Conservation (phyloP, 352 stramenopile species). For the Aphanomyces stellatus region DNA sequence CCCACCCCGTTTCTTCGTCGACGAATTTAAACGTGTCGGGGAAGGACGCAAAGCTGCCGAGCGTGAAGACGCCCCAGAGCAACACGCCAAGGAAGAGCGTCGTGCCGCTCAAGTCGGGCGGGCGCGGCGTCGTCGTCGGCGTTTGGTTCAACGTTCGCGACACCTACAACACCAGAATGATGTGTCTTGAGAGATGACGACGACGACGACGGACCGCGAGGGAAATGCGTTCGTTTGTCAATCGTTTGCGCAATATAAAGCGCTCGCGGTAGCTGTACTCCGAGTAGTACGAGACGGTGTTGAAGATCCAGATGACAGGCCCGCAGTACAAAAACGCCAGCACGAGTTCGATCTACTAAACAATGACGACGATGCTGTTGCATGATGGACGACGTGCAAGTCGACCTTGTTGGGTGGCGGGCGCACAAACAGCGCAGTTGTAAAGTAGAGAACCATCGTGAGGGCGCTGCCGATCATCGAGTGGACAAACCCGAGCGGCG, state of each 20-base stretch:
- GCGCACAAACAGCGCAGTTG: constrained; percentile 45
- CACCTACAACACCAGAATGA: constrained; percentile 10
- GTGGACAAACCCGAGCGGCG: constrained; percentile 64
- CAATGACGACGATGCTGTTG: neutral
- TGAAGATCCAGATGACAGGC: constrained; percentile 74
- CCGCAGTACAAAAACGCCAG: constrained; percentile 60
- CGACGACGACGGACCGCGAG: constrained; percentile 39
- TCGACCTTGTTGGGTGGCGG: constrained; percentile 27
- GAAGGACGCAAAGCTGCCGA: constrained; percentile 68
- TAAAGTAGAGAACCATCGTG: constrained; percentile 46
- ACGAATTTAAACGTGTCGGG: constrained; percentile 76
- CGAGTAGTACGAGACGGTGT: constrained; percentile 79
- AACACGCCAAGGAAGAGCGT: constrained; percentile 58
- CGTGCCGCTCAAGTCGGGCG: constrained; percentile 32
- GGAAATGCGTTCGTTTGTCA: constrained; percentile 72
- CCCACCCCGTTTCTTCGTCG: constrained; percentile 74
- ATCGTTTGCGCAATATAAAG: constrained; percentile 53
- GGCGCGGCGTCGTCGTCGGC: neutral
- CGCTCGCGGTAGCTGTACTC: constrained; percentile 77
- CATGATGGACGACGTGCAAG: neutral
- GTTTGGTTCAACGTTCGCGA: neutral
- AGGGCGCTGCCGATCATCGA: constrained; percentile 62
- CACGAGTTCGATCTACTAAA: constrained; percentile 33
- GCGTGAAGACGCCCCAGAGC: constrained; percentile 64
- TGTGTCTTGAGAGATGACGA: neutral